Base-by-base conservation (phyloP, 805 yeast species). In the Ascoidea asiatica region DNA sequence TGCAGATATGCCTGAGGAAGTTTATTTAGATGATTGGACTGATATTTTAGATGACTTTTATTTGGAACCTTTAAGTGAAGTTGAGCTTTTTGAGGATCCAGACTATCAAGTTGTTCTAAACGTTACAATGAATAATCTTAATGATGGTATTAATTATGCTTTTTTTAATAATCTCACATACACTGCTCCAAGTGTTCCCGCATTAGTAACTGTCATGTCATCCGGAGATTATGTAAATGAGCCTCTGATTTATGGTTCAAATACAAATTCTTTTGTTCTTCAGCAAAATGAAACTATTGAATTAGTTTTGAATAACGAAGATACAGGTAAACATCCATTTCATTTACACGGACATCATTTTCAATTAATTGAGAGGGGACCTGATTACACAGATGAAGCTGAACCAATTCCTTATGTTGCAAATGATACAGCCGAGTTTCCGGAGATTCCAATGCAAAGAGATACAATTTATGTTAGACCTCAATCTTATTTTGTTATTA, bases 111-210 rank as follows among this genome's bases (percentile, higher is more conserved):
- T 87, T 55, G 69, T 75, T 15, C 66, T 90, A 43, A 77, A 77
- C 52, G 88, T 90, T 46, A 60, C 63, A 22, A 87, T 90, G 96
- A 79, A 81, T 60, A 84, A 85, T 69, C 70, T 90, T 63, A 80
- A 49, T 62, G 66, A 66, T 48, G 73, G 73, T 21, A 63, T 71
- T 35, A 66, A 64, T 42, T 69, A 71, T 56, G 76, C 75, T 40
- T 63, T 65, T 50, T 68, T 73, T 56, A 72, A 72, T 51, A 64
- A 63, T 37, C 71, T 68, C 50, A 75, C 79, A 46, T 78, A 75
- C 64, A 68, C 74, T 23, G 60, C 81, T 19, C 66, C 72, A 52
- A 5, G 72, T 69, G 48, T 63, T 63, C 23, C 57, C 65, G 7
- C 81, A 80, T 43, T 90, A 48, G 72, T 76, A 68, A 69, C 47